Base-by-base conservation (phyloP, 331 rosid genomes). In the Cydonia oblonga region DNA sequence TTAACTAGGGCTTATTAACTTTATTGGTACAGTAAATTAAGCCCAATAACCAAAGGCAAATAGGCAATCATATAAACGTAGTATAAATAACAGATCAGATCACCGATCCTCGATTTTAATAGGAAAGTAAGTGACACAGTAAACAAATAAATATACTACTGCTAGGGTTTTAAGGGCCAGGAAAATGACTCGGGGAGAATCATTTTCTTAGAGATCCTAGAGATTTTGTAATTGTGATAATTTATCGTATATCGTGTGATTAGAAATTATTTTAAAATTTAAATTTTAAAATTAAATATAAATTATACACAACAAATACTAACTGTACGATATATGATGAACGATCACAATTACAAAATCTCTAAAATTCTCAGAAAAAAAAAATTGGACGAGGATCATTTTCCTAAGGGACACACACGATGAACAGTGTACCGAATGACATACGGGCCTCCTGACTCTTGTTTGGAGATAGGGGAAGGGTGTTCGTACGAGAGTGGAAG, bases 281-380 rank as follows among this genome's bases (percentile, higher is more conserved):
- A 28, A 28, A 28, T 28, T 28, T 28, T 28, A 28, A 28, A 28
- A 28, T 28, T 28, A 35, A 35, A 35, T 9, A 35, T 35, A 35
- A 35, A 35, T 35, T 2, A 0, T 1, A 35, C 0, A 35, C 9
- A 35, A 35, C 1, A 35, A 35, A 35, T 2, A 35, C 0, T 35
- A 1, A 35, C 0, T 3, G 1, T 0, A 9, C 0, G 0, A 35
- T 35, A 0, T 35, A 9, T 0, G 0, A 35, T 35, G 0, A 35
- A 9, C 13, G 0, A 0, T 35, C 13, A 9, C 4, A 4, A 35
- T 35, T 10, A 8, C 11, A 1, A 2, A 35, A 35, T 9, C 0
- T 35, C 0, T 35, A 35, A 2, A 0, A 35, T 33, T 1, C 10
- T 2, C 2, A 0, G 1, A 33, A 8, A 33, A 33, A 33, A 0